Evolutionary conservation across 2,329 filamentous ascomycete species (phyloP).

Genomic region (Colletotrichum sidae): DNA sequence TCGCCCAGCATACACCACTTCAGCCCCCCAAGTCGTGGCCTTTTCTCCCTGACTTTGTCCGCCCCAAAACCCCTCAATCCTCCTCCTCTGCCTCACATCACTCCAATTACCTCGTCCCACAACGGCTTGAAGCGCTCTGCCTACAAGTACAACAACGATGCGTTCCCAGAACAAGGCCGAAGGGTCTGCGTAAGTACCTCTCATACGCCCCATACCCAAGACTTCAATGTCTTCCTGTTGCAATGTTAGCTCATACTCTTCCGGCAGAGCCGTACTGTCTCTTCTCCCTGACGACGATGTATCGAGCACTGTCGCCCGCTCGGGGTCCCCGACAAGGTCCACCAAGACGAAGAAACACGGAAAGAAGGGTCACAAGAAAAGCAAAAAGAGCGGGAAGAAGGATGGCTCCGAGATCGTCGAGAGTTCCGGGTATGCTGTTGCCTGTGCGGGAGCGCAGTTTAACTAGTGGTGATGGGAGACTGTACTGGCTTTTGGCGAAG

Average conservation of each 20-base stretch:
- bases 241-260: not conserved
- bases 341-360: not conserved
- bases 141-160: not conserved
- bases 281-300: not conserved
- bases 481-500: no score
- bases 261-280: not conserved
- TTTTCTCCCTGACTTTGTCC: not conserved
- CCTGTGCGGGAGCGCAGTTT: no score
- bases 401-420: not conserved
- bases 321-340: not conserved
- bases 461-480: no score
- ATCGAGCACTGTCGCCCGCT: not conserved
- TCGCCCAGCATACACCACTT: no score
- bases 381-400: not conserved
- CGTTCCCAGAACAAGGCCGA: not conserved
- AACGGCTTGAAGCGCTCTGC: accelerated
- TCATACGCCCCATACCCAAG: not conserved
- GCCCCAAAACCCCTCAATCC: accelerated
- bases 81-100: not conserved
- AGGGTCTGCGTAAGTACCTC: not conserved
- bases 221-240: no score
- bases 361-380: not conserved
- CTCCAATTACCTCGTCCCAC: accelerated
- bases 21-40: no score
- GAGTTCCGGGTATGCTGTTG: no score